Evolutionary conservation across 768 basidiomycete species (phyloP).

Genomic region (Tulasnella sp.): DNA sequence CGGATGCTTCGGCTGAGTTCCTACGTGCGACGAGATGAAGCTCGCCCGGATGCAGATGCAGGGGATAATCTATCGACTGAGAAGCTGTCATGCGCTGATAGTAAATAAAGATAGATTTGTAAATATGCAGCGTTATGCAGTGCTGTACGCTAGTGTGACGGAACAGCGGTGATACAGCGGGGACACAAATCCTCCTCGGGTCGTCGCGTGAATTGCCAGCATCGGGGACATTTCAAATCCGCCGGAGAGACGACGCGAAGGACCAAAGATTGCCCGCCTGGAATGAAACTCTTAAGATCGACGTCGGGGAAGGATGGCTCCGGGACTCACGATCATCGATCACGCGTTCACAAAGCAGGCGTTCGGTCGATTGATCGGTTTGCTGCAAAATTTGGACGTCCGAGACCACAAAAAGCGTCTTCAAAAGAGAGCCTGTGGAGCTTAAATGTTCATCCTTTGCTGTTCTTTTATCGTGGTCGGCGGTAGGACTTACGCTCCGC

Average conservation of each 20-base stretch:
- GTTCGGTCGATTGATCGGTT: constrained; percentile 32
- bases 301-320: neutral
- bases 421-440: constrained; percentile 55
- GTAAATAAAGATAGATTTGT: neutral
- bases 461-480: neutral
- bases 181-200: constrained; percentile 54
- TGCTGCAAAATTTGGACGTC: constrained; percentile 39
- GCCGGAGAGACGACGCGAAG: constrained; percentile 56
- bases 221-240: constrained; percentile 76
- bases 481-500: neutral
- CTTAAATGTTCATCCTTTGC: neutral
- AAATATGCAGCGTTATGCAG: neutral
- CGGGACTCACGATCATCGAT: neutral
- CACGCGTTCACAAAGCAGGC: neutral
- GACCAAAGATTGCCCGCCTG: constrained; percentile 41
- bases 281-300: constrained; percentile 22
- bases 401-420: constrained; percentile 78
- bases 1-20: no score
- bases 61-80: no score
- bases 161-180: constrained; percentile 49
- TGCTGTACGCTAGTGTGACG: neutral
- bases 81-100: neutral
- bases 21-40: no score
- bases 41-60: no score
- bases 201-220: constrained; percentile 72